These are phyloP conservation scores for Pseudocercospora eumusae DNA, from an alignment of 2,329 filamentous ascomycete genomes.

Conservation along the genomic window DNA sequence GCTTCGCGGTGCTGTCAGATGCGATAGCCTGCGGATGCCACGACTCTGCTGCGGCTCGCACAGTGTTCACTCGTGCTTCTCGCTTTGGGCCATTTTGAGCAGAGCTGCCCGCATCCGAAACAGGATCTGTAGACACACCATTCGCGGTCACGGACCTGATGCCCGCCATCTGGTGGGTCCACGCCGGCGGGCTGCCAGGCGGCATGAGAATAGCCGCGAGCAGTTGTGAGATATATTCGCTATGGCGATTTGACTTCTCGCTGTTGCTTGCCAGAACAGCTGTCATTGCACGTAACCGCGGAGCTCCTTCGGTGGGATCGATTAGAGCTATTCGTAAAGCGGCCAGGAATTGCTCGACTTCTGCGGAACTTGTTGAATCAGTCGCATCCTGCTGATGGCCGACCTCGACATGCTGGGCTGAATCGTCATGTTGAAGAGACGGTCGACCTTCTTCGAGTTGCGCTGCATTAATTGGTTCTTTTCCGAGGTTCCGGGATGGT, in stretches of 20 bases:
- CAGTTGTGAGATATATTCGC: background rate
- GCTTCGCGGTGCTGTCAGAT: background rate
- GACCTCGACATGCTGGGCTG: background rate
- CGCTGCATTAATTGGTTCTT: background rate
- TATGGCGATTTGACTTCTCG: background rate
- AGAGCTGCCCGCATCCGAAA: background rate
- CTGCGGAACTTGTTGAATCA: background rate
- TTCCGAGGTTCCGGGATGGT: background rate
- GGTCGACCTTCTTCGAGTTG: background rate
- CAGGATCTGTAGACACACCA: background rate
- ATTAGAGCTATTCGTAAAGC: background rate
- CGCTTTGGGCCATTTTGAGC: background rate
- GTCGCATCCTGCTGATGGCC: background rate
- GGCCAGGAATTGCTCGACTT: background rate
- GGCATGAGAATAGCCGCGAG: background rate
- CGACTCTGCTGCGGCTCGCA: conserved; percentile 1
- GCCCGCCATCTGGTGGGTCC: background rate
- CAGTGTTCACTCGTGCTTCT: background rate
- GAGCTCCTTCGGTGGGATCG: background rate
- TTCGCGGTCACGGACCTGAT: background rate
- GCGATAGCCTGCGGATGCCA: background rate
- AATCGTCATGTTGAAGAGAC: background rate
- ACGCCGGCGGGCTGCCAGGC: background rate
- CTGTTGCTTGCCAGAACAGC: background rate
- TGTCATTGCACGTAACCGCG: background rate